Percentiles rank a stretch among this genome's conserved stretches.
Conservation (phyloP, 2,329 filamentous ascomycete species). For the Tolypocladium inflatum region DNA sequence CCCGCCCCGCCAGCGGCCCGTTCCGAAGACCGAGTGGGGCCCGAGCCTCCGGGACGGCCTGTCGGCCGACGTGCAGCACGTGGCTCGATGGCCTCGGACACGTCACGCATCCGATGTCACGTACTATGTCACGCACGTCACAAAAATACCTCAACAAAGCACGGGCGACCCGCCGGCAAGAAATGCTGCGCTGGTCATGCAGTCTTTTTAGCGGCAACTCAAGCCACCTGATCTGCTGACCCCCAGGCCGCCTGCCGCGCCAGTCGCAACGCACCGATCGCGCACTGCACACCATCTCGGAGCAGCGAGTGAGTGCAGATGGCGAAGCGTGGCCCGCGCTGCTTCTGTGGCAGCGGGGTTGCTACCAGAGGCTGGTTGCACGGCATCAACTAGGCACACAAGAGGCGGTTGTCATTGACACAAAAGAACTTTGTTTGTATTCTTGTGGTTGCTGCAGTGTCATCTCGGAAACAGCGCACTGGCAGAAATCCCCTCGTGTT, state of each 20-base stretch:
- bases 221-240: neutral
- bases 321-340: neutral
- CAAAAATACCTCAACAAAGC: neutral
- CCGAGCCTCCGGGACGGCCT: neutral
- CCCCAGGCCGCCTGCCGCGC: neutral
- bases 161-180: neutral
- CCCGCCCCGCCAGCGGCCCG: neutral
- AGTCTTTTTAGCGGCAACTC: neutral
- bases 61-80: neutral
- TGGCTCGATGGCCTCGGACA: neutral
- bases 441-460: neutral
- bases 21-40: neutral
- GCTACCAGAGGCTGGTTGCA: neutral
- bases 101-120: neutral
- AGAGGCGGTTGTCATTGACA: neutral
- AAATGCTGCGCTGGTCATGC: neutral
- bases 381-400: neutral
- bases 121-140: neutral
- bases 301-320: neutral
- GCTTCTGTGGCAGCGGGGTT: neutral
- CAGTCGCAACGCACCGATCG: neutral
- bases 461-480: neutral
- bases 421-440: neutral
- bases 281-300: neutral
- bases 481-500: neutral